These are phyloP conservation scores for Suillus weaverae DNA, from an alignment of 768 basidiomycete genomes.

Conservation along the genomic window DNA sequence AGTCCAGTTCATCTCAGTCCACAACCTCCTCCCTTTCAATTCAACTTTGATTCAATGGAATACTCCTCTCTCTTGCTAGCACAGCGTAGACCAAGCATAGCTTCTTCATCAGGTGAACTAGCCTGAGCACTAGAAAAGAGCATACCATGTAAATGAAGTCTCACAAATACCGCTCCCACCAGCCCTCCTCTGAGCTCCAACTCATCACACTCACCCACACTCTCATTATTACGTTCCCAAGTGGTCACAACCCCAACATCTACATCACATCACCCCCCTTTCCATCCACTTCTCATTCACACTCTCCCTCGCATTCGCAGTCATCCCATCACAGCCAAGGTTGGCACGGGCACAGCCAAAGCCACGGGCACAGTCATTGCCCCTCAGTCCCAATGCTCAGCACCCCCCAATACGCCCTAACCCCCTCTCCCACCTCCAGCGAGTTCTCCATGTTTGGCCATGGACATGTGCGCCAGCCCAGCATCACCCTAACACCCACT, in stretches of 20 bases:
- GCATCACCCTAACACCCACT: slow-evolving; percentile 26
- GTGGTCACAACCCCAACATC: slow-evolving; percentile 57
- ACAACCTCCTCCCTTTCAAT: slow-evolving; percentile 46
- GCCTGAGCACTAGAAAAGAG: slow-evolving; percentile 46
- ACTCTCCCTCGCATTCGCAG: slow-evolving; percentile 17
- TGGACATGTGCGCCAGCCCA: slow-evolving; percentile 33
- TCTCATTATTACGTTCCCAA: slow-evolving; percentile 25
- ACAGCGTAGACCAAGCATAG: slow-evolving; percentile 39
- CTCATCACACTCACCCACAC: slow-evolving; percentile 25
- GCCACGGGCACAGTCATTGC: slow-evolving; percentile 9
- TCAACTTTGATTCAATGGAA: slow-evolving; percentile 46
- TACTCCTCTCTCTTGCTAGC: slow-evolving; percentile 30
- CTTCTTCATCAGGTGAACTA: slow-evolving; percentile 49
- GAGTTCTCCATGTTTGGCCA: slow-evolving; percentile 21
- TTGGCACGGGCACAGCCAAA: background rate
- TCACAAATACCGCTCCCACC: slow-evolving; percentile 48
- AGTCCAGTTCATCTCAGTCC: slow-evolving; percentile 43
- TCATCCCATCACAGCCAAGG: background rate
- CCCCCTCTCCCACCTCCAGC: slow-evolving; percentile 28
- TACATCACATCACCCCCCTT: slow-evolving; percentile 67
- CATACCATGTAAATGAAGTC: slow-evolving; percentile 68
- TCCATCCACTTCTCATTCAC: slow-evolving; percentile 15
- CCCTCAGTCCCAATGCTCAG: slow-evolving; percentile 32
- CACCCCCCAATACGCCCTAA: slow-evolving; percentile 23
- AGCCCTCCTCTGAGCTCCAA: slow-evolving; percentile 6